Conservation (phyloP, 148 eudicot genomes). For the Rhododendron molle region DNA sequence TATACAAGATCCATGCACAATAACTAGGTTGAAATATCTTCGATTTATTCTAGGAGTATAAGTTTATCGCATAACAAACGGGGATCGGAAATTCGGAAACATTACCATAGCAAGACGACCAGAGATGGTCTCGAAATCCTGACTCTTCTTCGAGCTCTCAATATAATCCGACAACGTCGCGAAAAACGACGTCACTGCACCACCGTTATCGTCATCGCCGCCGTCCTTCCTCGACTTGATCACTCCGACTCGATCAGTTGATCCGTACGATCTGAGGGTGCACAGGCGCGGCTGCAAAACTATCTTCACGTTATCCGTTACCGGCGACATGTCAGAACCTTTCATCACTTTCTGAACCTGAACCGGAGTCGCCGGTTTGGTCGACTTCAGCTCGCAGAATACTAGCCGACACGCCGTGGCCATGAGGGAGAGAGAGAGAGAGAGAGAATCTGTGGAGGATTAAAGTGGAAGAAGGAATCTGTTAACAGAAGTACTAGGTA, state of each 20-base stretch:
- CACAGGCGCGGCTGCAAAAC: constrained; percentile 65
- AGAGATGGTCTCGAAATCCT: constrained; percentile 78
- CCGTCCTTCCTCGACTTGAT: constrained; percentile 30
- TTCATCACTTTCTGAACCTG: constrained; percentile 25
- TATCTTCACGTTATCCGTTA: constrained; percentile 46
- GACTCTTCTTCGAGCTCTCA: constrained; percentile 78
- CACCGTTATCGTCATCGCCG: constrained; percentile 6
- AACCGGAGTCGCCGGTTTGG: constrained; percentile 21
- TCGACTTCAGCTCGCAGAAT: constrained; percentile 38
- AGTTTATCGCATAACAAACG: not conserved
- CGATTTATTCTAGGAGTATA: too few species aligned
- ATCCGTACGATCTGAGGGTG: constrained; percentile 69
- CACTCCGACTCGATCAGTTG: constrained; percentile 39
- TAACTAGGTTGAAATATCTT: too few species aligned
- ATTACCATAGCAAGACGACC: constrained; percentile 96
- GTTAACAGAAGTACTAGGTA: not conserved
- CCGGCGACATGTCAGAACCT: constrained; percentile 8
- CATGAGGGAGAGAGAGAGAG: constrained; percentile 12
- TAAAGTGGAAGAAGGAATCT: not conserved
- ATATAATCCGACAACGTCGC: constrained; percentile 67
- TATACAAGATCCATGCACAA: too few species aligned
- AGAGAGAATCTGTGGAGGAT: constrained; percentile 7
- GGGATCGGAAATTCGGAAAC: not conserved
- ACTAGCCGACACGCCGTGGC: constrained; percentile 32
- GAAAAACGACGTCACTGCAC: constrained; percentile 45